A percentile compares a stretch with the other conserved stretches of the same genome.
Evolutionary conservation across 108 stramenopile species (phyloP).

Genomic region (Cyclotella atomus): DNA sequence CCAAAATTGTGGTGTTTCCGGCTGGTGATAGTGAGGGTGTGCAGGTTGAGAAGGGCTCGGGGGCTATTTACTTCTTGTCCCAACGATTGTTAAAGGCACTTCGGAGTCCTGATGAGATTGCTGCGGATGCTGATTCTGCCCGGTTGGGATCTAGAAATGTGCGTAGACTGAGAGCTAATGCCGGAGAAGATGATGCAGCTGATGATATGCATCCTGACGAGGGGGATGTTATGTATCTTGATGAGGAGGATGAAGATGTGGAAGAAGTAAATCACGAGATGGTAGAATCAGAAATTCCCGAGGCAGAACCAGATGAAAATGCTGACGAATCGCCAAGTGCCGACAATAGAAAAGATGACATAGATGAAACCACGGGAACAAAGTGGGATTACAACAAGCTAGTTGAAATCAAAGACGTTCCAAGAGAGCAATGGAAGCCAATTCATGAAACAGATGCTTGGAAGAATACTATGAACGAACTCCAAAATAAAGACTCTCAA

Average conservation of each 20-base stretch:
- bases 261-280: neutral
- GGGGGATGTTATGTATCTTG: neutral
- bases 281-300: neutral
- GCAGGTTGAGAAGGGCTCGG: slow-evolving; percentile 31
- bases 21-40: slow-evolving; percentile 4
- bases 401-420: slow-evolving; percentile 9
- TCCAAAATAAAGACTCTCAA: slow-evolving; percentile 5
- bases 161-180: neutral
- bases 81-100: slow-evolving; percentile 31
- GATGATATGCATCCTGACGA: neutral
- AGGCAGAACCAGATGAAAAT: neutral
- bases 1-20: slow-evolving; percentile 29
- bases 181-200: neutral
- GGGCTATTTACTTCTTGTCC: slow-evolving; percentile 31
- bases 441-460: slow-evolving; percentile 20
- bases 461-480: slow-evolving; percentile 18
- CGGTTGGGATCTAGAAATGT: neutral
- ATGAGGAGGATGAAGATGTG: neutral
- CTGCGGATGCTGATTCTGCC: neutral
- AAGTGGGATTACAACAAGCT: slow-evolving; percentile 4
- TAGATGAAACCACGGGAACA: neutral
- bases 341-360: neutral
- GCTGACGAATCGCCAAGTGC: neutral
- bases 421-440: slow-evolving; percentile 5
- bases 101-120: slow-evolving; percentile 22